Conservation (phyloP, 1,284 basidiomycete genomes). For the Melanopsichium pennsylvanicum region DNA sequence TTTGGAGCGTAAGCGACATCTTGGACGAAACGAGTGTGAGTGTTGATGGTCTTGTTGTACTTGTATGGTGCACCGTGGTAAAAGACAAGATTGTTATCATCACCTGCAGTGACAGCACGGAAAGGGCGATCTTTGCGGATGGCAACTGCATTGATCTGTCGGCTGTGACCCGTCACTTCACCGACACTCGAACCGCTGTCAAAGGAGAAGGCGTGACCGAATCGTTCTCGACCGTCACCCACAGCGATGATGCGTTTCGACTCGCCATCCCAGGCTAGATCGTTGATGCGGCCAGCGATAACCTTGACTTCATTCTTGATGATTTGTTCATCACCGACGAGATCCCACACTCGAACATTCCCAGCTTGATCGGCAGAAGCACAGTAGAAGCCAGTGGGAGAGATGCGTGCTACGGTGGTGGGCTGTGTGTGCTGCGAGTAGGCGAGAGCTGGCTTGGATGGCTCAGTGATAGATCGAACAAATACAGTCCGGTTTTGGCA, state of each 20-base stretch:
- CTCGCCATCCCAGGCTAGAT: slow-evolving; percentile 95
- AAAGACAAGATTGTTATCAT: slow-evolving; percentile 83
- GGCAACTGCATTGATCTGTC: slow-evolving; percentile 91
- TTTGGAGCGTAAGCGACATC: slow-evolving; percentile 81
- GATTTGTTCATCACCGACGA: slow-evolving; percentile 82
- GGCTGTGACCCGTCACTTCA: slow-evolving; percentile 92
- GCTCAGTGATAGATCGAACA: slow-evolving; percentile 67
- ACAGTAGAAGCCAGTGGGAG: slow-evolving; percentile 92
- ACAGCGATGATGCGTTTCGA: slow-evolving; percentile 89
- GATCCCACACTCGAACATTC: slow-evolving; percentile 85
- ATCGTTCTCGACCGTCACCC: slow-evolving; percentile 91
- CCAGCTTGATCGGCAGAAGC: slow-evolving; percentile 72
- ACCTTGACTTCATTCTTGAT: slow-evolving; percentile 77
- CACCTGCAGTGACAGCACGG: slow-evolving; percentile 73
- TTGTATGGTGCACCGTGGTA: slow-evolving; percentile 75
- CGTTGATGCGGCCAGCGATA: slow-evolving; percentile 84
- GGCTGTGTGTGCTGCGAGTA: slow-evolving; percentile 84
- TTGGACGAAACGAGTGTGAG: slow-evolving; percentile 93
- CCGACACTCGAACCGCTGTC: slow-evolving; percentile 82
- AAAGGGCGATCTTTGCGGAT: slow-evolving; percentile 89
- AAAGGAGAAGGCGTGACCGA: slow-evolving; percentile 66
- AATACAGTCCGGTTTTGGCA: slow-evolving; percentile 82
- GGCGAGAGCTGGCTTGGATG: slow-evolving; percentile 62
- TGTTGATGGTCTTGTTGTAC: slow-evolving; percentile 65
- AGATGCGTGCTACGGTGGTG: slow-evolving; percentile 87